These are phyloP conservation scores for Aspergillus ellipticus DNA, from an alignment of 495 filamentous ascomycete genomes.

Conservation along the genomic window DNA sequence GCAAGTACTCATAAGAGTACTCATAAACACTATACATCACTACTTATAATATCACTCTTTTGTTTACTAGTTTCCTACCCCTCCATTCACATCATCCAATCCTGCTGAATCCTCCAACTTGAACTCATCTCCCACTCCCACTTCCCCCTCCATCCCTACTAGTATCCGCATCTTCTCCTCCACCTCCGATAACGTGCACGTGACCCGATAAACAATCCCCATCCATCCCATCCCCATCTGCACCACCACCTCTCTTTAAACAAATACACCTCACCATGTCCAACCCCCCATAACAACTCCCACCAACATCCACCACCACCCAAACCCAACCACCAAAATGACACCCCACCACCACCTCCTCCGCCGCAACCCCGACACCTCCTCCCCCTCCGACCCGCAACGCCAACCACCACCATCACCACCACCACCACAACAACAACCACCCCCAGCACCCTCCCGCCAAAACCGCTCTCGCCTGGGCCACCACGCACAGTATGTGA, in stretches of 20 bases:
- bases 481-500: slow-evolving; percentile 33
- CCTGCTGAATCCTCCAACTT: no score
- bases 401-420: slow-evolving; percentile 10
- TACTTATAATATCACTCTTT: no score
- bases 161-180: no score
- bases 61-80: no score
- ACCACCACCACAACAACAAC: slow-evolving; percentile 3
- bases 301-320: not conserved
- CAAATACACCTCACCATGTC: not conserved
- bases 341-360: slow-evolving; percentile 22
- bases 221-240: not conserved
- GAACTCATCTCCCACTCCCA: no score
- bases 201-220: not conserved
- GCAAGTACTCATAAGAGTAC: no score
- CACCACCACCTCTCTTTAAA: not conserved
- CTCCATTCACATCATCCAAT: no score
- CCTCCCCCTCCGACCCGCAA: slow-evolving; percentile 10
- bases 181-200: not conserved
- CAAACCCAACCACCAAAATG: slow-evolving; percentile 13
- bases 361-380: slow-evolving; percentile 19
- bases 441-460: slow-evolving; percentile 6
- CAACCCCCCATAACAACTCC: not conserved
- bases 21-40: no score
- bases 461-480: slow-evolving; percentile 6
- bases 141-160: no score